Evolutionary conservation across 805 yeast genomes (phyloP).

Genomic region (Ogataea thermomethanolica): DNA sequence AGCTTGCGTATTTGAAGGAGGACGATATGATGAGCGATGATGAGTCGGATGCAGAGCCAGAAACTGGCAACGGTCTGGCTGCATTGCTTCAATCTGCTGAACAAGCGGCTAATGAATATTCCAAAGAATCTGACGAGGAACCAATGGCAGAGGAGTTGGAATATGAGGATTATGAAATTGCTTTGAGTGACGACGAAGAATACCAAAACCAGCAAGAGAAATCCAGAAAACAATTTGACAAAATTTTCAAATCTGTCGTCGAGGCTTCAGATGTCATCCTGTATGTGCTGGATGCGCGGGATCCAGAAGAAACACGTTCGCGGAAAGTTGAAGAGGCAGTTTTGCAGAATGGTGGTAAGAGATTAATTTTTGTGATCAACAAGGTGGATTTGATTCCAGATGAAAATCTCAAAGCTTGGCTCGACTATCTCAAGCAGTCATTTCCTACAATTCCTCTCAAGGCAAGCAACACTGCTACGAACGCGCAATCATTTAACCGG

Average conservation of each 20-base stretch:
- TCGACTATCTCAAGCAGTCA: slow-evolving; percentile 66
- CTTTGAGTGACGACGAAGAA: slow-evolving; percentile 39
- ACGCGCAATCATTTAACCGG: slow-evolving; percentile 65
- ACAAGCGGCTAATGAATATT: slow-evolving; percentile 73
- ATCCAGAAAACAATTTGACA: slow-evolving; percentile 88
- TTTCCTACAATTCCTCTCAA: slow-evolving; percentile 92
- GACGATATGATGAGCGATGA: slow-evolving; percentile 34
- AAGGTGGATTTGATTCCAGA: slow-evolving; percentile 93
- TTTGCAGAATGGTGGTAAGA: slow-evolving; percentile 71
- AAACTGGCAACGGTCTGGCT: slow-evolving; percentile 51
- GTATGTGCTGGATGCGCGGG: slow-evolving; percentile 96
- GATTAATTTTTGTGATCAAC: slow-evolving; percentile 81
- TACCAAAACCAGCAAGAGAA: slow-evolving; percentile 55
- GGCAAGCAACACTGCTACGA: slow-evolving; percentile 73
- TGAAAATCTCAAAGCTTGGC: slow-evolving; percentile 78
- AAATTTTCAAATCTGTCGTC: slow-evolving; percentile 88
- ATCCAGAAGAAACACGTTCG: slow-evolving; percentile 93
- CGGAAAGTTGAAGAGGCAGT: slow-evolving; percentile 88
- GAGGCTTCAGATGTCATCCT: slow-evolving; percentile 88
- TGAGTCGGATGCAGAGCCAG: slow-evolving; percentile 42
- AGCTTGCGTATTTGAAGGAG: slow-evolving; percentile 37
- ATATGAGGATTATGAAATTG: slow-evolving; percentile 47
- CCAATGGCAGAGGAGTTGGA: slow-evolving; percentile 42
- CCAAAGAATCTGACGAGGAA: slow-evolving; percentile 43
- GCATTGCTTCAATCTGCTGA: slow-evolving; percentile 91